Conservation (phyloP, 2,329 filamentous ascomycete species). For the Elsinoe fawcettii region DNA sequence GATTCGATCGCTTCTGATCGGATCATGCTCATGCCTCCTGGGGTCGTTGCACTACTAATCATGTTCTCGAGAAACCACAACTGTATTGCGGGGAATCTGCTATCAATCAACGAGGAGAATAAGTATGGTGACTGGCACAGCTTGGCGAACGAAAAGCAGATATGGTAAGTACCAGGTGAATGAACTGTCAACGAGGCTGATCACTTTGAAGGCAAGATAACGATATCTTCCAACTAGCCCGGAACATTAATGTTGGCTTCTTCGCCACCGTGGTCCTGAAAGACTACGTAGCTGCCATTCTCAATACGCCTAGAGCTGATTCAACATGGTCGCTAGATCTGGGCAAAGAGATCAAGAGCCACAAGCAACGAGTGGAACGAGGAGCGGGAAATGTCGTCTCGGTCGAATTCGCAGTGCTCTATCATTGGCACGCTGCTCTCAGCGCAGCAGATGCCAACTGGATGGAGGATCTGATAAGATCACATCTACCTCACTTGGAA, state of each 20-base stretch:
- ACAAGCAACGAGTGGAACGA: constrained; percentile 34
- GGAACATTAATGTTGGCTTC: constrained; percentile 43
- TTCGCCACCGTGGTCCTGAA: constrained; percentile 40
- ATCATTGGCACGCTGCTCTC: constrained; percentile 42
- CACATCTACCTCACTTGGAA: constrained; percentile 32
- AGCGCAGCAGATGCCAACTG: constrained; percentile 39
- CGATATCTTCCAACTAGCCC: constrained; percentile 41
- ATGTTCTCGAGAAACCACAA: constrained; percentile 44
- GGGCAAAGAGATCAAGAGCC: constrained; percentile 39
- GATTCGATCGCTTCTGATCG: constrained; percentile 40
- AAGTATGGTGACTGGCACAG: too few species aligned
- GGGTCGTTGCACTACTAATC: constrained; percentile 36
- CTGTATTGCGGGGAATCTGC: constrained; percentile 34
- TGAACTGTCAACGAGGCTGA: constrained; percentile 38
- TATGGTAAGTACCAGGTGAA: constrained; percentile 15
- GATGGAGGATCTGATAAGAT: constrained; percentile 37
- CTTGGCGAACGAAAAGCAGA: too few species aligned
- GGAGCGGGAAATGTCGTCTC: constrained; percentile 40
- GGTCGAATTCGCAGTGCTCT: constrained; percentile 41
- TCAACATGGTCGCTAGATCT: constrained; percentile 41
- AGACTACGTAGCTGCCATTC: constrained; percentile 42
- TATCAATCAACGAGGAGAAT: constrained; percentile 36
- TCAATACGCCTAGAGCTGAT: constrained; percentile 39
- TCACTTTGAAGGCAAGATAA: constrained; percentile 39
- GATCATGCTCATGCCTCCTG: constrained; percentile 44